Percentiles rank a stretch among this genome's conserved stretches.
phyloP scores from a whole-genome alignment of 768 basidiomycete species.

The Tulasnella sp. region DNA sequence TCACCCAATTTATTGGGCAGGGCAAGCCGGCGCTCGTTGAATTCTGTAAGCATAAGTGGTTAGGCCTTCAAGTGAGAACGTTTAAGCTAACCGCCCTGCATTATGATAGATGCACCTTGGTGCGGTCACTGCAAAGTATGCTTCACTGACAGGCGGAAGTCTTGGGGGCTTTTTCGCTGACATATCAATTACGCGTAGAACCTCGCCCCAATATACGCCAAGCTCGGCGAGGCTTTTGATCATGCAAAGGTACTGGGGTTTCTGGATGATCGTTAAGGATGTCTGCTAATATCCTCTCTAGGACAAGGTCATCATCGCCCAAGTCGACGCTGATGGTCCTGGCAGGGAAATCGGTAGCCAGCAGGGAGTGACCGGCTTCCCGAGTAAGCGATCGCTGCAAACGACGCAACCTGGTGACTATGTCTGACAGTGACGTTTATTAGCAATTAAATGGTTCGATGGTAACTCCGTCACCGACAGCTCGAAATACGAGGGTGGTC shows the following conservation, averaged over 20 bases:
- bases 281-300: not conserved
- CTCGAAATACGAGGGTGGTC: slow-evolving; percentile 64
- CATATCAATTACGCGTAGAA: slow-evolving; percentile 40
- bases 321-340: slow-evolving; percentile 85
- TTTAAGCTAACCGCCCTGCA: not conserved
- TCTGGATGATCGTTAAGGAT: not conserved
- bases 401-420: not conserved
- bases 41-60: slow-evolving; percentile 53
- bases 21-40: slow-evolving; percentile 82
- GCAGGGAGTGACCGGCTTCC: slow-evolving; percentile 76
- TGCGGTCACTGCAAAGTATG: slow-evolving; percentile 85
- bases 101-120: slow-evolving; percentile 67
- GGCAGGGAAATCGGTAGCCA: slow-evolving; percentile 66
- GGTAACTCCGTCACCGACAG: slow-evolving; percentile 47
- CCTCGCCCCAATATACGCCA: slow-evolving; percentile 81
- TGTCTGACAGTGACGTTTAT: not conserved
- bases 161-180: not conserved
- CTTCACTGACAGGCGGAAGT: not conserved
- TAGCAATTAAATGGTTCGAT: slow-evolving; percentile 89
- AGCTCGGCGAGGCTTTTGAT: slow-evolving; percentile 80
- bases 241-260: slow-evolving; percentile 41
- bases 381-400: slow-evolving; percentile 49
- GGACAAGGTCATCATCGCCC: slow-evolving; percentile 81
- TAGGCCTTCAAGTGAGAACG: not conserved
- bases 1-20: slow-evolving; percentile 64